A percentile compares a stretch with the other conserved stretches of the same genome.
Evolutionary conservation across 2,329 filamentous ascomycete genomes (phyloP).

Genomic region (Aspergillus luchuensis): DNA sequence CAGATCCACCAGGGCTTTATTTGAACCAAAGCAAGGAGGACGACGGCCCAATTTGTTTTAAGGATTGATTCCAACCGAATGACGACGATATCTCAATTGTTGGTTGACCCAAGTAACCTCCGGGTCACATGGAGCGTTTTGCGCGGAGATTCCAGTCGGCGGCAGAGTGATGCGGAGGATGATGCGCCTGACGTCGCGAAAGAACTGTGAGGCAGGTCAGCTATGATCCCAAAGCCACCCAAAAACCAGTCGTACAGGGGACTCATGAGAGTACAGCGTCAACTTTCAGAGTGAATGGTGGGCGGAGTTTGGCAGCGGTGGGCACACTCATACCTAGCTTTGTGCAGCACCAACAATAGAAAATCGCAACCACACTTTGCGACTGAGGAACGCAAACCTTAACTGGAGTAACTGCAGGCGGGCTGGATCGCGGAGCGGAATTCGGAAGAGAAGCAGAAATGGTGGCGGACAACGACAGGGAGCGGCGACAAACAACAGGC

Average conservation of each 20-base stretch:
- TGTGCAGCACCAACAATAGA: not conserved
- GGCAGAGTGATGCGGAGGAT: not conserved
- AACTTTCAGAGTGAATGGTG: not conserved
- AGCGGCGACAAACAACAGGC: slow-evolving; percentile 10
- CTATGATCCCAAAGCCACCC: not conserved
- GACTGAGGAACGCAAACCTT: slow-evolving; percentile 5
- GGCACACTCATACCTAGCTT: not conserved
- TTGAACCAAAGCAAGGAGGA: slow-evolving; percentile 14
- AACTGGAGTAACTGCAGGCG: not conserved
- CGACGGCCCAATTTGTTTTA: slow-evolving; percentile 9
- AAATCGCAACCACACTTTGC: not conserved
- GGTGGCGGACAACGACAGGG: not conserved
- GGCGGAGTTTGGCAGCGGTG: not conserved
- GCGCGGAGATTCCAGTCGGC: slow-evolving; percentile 2
- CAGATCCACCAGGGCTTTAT: slow-evolving; percentile 20
- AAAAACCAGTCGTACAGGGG: not conserved
- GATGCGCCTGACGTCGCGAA: not conserved
- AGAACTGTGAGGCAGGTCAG: not conserved
- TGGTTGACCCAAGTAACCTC: not conserved
- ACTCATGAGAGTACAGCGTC: not conserved
- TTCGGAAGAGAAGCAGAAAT: not conserved
- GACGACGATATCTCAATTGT: slow-evolving; percentile 9
- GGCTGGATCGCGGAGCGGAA: slow-evolving; percentile 3
- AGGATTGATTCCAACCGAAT: slow-evolving; percentile 7
- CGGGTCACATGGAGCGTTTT: slow-evolving; percentile 6